Base-by-base conservation (phyloP, 2,329 filamentous ascomycete species). In the Grosmannia huntii region DNA sequence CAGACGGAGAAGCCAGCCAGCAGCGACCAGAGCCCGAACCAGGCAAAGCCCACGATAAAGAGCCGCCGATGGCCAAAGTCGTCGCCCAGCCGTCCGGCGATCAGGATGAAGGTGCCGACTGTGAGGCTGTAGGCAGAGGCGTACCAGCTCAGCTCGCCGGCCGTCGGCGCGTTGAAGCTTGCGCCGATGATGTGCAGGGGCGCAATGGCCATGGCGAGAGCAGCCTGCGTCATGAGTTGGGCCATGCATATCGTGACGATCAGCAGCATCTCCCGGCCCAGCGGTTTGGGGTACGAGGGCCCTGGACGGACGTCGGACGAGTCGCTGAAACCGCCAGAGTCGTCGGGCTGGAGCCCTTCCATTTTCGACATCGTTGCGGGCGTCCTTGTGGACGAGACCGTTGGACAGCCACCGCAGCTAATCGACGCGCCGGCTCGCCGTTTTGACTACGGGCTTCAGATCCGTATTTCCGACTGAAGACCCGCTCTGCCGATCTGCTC, bases 1-100 rank as follows among this genome's bases (percentile, higher is more conserved):
- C 57, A 88, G 9, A 59, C 60, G 2, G 57, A 23, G 19, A 61
- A 23, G 6, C 87, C 87, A n/a, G 79, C 80, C 55, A 89, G 71
- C 58, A 91, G 69, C 11, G 82, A 84, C 80, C 86, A 90, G 38
- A 84, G 62, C 4, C 81, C 68, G 53, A 87, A 78, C 88, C 87
- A 87, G 44, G 71, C 60, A 31, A 82, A 72, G 10, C 84, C 84
- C 31, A 66, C 69, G 2, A 84, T 71, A 62, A 85, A 86, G 60
- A 86, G 73, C 16, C 72, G 65, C 58, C 78, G 81, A 1, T 80
- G 81, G 54, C 84, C 84, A 64, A 82, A 80, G 66, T 81, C 80
- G 65, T 86, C 83, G 53, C 77, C 77, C 2, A 82, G 64, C 3
- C 80, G 77, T 0, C 86, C 85, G 58, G 77, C 77, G 0, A 85